phyloP scores from a whole-genome alignment of 139 green algal genomes.

The Micromonas commoda region DNA sequence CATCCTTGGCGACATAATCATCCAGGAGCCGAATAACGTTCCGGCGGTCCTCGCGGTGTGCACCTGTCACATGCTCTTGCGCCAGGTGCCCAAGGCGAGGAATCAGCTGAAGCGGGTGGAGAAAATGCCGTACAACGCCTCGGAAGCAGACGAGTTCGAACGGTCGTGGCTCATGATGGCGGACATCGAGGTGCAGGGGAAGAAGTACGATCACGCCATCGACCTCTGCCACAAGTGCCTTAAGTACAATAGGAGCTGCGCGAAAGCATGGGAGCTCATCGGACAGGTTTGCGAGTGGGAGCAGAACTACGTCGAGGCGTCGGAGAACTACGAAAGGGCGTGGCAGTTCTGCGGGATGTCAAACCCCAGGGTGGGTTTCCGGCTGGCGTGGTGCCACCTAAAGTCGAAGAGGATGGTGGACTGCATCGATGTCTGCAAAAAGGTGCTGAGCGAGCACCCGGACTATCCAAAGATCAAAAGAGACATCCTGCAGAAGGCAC shows the following conservation, averaged over 20 bases:
- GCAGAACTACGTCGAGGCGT: slow-evolving; percentile 68
- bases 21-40: slow-evolving; percentile 54
- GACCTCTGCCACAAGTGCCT: slow-evolving; percentile 69
- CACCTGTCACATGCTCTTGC: slow-evolving; percentile 36
- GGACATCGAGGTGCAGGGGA: slow-evolving; percentile 66
- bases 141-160: slow-evolving; percentile 70
- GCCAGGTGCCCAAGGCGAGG: slow-evolving; percentile 66
- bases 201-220: slow-evolving; percentile 61
- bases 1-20: slow-evolving; percentile 42
- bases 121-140: slow-evolving; percentile 65
- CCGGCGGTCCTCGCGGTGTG: slow-evolving; percentile 66
- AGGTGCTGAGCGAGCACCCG: slow-evolving; percentile 56
- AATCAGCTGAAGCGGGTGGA: slow-evolving; percentile 59
- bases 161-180: slow-evolving; percentile 65
- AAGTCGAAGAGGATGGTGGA: slow-evolving; percentile 64
- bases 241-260: slow-evolving; percentile 75
- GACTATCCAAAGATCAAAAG: slow-evolving; percentile 62
- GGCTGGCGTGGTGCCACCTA: slow-evolving; percentile 75
- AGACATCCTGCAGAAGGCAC: slow-evolving; percentile 68
- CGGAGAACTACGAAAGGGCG: slow-evolving; percentile 65
- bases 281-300: slow-evolving; percentile 65
- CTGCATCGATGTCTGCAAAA: slow-evolving; percentile 64
- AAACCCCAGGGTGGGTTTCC: slow-evolving; percentile 55
- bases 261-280: slow-evolving; percentile 58
- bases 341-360: slow-evolving; percentile 55